phyloP scores from a whole-genome alignment of 331 rosid species.

The Acacia concinna region DNA sequence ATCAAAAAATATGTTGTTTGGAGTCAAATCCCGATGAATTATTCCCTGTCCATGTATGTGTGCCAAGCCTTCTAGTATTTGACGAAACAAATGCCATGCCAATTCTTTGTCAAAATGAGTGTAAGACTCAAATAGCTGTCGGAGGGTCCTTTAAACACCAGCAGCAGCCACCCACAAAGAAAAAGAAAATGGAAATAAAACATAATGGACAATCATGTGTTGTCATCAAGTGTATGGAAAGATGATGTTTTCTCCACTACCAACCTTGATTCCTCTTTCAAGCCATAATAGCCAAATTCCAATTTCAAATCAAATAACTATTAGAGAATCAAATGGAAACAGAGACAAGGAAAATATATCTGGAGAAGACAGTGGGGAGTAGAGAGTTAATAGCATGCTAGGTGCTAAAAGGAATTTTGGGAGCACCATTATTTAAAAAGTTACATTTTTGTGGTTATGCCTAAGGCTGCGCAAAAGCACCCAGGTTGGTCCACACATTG shows the following conservation, averaged over 20 bases:
- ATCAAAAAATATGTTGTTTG: slow-evolving; percentile 92
- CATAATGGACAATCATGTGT: neutral
- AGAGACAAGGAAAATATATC: neutral
- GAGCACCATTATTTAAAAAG: neutral
- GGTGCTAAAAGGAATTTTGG: neutral
- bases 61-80: slow-evolving; percentile 96
- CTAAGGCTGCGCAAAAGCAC: neutral
- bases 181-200: slow-evolving; percentile 14
- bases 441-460: neutral
- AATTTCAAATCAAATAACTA: neutral
- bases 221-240: slow-evolving; percentile 6
- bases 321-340: neutral
- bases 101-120: slow-evolving; percentile 72
- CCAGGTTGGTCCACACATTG: neutral
- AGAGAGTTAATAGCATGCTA: neutral
- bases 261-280: slow-evolving; percentile 16
- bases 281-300: slow-evolving; percentile 8
- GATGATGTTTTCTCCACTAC: neutral
- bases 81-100: slow-evolving; percentile 91
- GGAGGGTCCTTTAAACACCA: slow-evolving; percentile 73
- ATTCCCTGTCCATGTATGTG: slow-evolving; percentile 99
- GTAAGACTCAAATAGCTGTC: slow-evolving; percentile 76
- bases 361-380: neutral
- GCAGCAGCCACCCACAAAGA: slow-evolving; percentile 22
- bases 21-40: slow-evolving; percentile 96